Base-by-base conservation (phyloP, 75 land plant species). In the Larix kaempferi region DNA sequence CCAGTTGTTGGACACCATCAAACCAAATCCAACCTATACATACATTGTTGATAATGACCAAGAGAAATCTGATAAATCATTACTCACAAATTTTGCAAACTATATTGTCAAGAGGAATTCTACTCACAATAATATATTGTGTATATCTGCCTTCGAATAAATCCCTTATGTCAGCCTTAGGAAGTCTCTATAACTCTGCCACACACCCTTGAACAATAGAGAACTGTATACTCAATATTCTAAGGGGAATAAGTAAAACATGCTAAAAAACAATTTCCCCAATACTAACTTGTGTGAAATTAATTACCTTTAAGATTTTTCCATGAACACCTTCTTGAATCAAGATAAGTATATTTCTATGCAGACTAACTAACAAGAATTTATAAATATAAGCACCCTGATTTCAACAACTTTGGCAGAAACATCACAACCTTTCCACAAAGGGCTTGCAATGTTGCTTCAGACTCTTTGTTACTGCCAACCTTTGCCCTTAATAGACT, bases 321-420 rank as follows among this genome's bases (percentile, higher is more conserved):
- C n/a, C 71, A 66, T 17, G 44, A 5, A 19, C 35, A 37, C 3
- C 37, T 66, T 5, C 21, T 66, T 67, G 1, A 39, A 39, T 39
- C 49, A 19, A 35, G 6, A 39, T 37, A 21, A 5, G 12, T 35
- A 67, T 67, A 17, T 39, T 35, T 39, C 21, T 66, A 35, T 13
- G 7, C 19, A 35, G 17, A 66, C 13, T 16, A 11, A 35, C 19
- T 5, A 66, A 66, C 19, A 41, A 66, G 1, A 33, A 33, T 39
- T 66, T 6, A 66, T 35, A 66, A 16, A 66, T 66, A 2, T 33
- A 73, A 29, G 57, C 25, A 95, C 98, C 80, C 81, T 81, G 23
- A 95, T 93, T 76, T 95, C 91, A 60, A 83, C 71, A n/a, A 88
- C 85, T 80, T 95, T 94, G 0, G 74, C 27, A 58, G 90, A 78